Percentiles rank a stretch among this genome's conserved stretches.
Evolutionary conservation across 2,329 filamentous ascomycete species (phyloP).

Genomic region (Microdochium paspali): DNA sequence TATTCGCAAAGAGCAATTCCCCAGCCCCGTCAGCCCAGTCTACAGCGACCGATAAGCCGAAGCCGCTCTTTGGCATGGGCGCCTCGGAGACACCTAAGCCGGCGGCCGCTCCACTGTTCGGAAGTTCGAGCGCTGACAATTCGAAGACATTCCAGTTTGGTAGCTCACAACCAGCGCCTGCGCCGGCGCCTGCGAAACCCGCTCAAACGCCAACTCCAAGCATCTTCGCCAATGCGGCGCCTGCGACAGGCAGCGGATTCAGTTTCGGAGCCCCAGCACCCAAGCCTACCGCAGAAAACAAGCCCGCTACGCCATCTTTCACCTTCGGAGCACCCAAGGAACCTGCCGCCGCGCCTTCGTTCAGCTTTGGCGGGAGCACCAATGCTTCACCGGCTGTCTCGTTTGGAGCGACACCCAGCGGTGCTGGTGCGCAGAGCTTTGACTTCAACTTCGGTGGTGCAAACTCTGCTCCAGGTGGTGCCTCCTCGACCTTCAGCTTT

Average conservation of each 20-base stretch:
- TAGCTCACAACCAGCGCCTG: neutral
- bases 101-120: slow-evolving; percentile 5
- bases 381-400: slow-evolving; percentile 6
- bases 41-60: slow-evolving; percentile 17
- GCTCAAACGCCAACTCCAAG: neutral
- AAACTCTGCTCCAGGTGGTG: slow-evolving; percentile 3
- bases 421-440: slow-evolving; percentile 5
- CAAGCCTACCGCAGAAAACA: slow-evolving; percentile 24
- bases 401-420: slow-evolving; percentile 6
- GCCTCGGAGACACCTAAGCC: slow-evolving; percentile 32
- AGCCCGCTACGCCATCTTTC: slow-evolving; percentile 2
- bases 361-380: slow-evolving; percentile 21
- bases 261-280: slow-evolving; percentile 8
- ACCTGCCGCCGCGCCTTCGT: slow-evolving; percentile 15
- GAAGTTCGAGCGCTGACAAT: neutral
- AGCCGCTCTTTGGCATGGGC: slow-evolving; percentile 23
- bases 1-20: neutral
- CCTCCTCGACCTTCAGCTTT: slow-evolving; percentile 13
- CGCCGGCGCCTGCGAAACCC: neutral
- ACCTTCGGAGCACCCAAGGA: slow-evolving; percentile 2
- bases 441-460: slow-evolving; percentile 17
- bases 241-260: neutral
- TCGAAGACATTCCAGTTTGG: neutral
- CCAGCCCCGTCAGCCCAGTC: neutral
- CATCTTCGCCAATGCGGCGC: neutral